Percentiles rank a stretch among this genome's conserved stretches.
phyloP scores from a whole-genome alignment of 140 eudicot species.

The Flaveria floridana region DNA sequence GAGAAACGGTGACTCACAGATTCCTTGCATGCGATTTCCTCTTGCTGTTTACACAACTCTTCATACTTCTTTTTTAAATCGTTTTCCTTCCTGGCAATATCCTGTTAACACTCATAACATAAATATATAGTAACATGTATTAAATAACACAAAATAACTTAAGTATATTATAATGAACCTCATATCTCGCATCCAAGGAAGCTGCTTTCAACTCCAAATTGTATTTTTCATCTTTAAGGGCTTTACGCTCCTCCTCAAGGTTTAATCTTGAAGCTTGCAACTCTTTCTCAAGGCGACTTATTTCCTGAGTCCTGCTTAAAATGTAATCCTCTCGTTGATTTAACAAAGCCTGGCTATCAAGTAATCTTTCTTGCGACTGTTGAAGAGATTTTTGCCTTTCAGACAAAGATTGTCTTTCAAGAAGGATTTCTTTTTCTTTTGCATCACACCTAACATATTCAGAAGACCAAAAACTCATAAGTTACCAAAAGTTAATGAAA shows the following conservation, averaged over 20 bases:
- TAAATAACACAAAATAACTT: slow-evolving; percentile 9
- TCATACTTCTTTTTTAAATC: slow-evolving; percentile 63
- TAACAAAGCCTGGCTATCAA: slow-evolving; percentile 75
- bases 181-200: slow-evolving; percentile 64
- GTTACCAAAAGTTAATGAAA: slow-evolving; percentile 13
- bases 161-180: slow-evolving; percentile 41
- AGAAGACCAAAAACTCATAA: neutral
- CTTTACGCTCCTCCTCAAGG: slow-evolving; percentile 47
- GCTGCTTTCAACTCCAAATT: slow-evolving; percentile 52
- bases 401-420: slow-evolving; percentile 71
- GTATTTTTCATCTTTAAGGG: slow-evolving; percentile 50
- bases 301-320: slow-evolving; percentile 51
- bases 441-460: slow-evolving; percentile 57
- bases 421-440: slow-evolving; percentile 71
- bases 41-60: slow-evolving; percentile 52
- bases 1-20: slow-evolving; percentile 48
- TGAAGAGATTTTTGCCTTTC: slow-evolving; percentile 73
- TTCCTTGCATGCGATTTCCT: slow-evolving; percentile 61
- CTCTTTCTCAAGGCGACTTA: slow-evolving; percentile 67
- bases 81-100: slow-evolving; percentile 49
- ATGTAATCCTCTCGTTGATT: slow-evolving; percentile 79
- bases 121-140: neutral
- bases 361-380: slow-evolving; percentile 64
- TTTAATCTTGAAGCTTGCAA: slow-evolving; percentile 49
- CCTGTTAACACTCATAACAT: slow-evolving; percentile 46